A percentile compares a stretch with the other conserved stretches of the same genome.
Conservation (phyloP, 2,329 filamentous ascomycete species). For the Colletotrichum caudatum region DNA sequence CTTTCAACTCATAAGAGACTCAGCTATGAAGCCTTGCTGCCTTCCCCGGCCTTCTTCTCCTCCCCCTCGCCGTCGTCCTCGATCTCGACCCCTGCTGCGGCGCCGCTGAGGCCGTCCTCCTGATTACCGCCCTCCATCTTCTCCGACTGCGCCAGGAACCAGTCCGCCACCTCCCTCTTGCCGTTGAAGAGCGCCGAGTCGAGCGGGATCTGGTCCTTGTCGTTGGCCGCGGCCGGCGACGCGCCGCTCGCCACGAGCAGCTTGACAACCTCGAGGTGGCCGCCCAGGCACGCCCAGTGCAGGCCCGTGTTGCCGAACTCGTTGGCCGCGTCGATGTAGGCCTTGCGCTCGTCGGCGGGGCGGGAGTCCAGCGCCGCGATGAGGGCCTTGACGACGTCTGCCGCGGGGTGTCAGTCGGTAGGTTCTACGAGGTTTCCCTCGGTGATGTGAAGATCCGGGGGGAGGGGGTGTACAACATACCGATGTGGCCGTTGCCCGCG, state of each 20-base stretch:
- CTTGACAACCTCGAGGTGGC: slow-evolving; percentile 85
- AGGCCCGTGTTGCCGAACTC: slow-evolving; percentile 88
- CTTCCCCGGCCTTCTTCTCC: slow-evolving; percentile 7
- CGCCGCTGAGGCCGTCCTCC: slow-evolving; percentile 55
- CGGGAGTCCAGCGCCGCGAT: slow-evolving; percentile 57
- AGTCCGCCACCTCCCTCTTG: slow-evolving; percentile 73
- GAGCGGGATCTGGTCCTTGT: slow-evolving; percentile 83
- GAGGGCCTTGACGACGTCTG: slow-evolving; percentile 60
- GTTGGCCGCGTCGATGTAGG: slow-evolving; percentile 78
- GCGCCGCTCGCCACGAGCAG: slow-evolving; percentile 81
- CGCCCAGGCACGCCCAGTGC: slow-evolving; percentile 94
- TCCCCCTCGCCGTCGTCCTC: slow-evolving; percentile 47
- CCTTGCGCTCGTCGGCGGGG: slow-evolving; percentile 56
- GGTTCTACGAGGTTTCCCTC: not conserved
- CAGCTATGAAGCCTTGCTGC: slow-evolving; percentile 24
- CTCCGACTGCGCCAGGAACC: slow-evolving; percentile 64
- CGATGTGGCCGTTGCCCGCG: slow-evolving; percentile 86
- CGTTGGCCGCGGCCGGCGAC: slow-evolving; percentile 82
- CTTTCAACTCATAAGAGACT: not conserved
- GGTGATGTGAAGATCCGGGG: not conserved
- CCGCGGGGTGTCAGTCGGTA: not conserved
- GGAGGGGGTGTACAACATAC: slow-evolving; percentile 59
- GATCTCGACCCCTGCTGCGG: slow-evolving; percentile 55
- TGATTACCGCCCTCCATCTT: slow-evolving; percentile 62
- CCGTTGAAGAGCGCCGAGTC: slow-evolving; percentile 79